These are phyloP conservation scores for Skeletonema menzelii DNA, from an alignment of 108 stramenopile genomes.

Conservation along the genomic window DNA sequence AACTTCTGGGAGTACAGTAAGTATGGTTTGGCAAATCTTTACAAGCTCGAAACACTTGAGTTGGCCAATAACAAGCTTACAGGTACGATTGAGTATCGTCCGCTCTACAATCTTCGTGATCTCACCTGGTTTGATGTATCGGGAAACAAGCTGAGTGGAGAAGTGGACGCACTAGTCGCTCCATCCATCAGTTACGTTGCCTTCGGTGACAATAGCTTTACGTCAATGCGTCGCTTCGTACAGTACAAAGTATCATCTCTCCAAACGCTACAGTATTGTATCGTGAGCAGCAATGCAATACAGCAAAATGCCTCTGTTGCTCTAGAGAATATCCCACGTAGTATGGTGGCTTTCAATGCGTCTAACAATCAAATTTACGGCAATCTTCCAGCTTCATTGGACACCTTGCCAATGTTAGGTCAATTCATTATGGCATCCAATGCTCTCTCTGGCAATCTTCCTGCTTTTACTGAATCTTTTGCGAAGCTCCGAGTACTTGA, in stretches of 20 bases:
- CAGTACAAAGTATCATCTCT: constrained; percentile 30
- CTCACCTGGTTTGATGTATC: constrained; percentile 33
- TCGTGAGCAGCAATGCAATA: constrained; percentile 45
- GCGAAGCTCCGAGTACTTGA: constrained; percentile 2
- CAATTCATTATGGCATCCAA: constrained; percentile 5
- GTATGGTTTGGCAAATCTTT: background rate
- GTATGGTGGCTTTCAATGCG: background rate
- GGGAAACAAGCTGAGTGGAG: constrained; percentile 10
- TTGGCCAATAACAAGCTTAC: constrained; percentile 13
- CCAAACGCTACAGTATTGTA: constrained; percentile 20
- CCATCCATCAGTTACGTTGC: constrained; percentile 45
- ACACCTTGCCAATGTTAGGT: background rate
- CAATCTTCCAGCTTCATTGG: constrained; percentile 9
- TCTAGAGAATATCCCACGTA: constrained; percentile 18
- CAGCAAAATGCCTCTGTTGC: constrained; percentile 23
- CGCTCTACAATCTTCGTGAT: constrained; percentile 40
- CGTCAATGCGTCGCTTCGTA: constrained; percentile 55
- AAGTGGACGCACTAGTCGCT: constrained; percentile 61
- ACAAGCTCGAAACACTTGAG: constrained; percentile 13
- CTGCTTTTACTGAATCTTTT: constrained; percentile 4
- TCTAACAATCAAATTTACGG: constrained; percentile 22
- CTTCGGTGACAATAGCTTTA: constrained; percentile 50
- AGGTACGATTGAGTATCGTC: constrained; percentile 31
- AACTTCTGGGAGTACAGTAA: too few species aligned
- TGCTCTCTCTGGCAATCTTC: constrained; percentile 12